Percentiles rank a stretch among this genome's conserved stretches.
Conservation (phyloP, 495 filamentous ascomycete species). For the Aspergillus panamensis region DNA sequence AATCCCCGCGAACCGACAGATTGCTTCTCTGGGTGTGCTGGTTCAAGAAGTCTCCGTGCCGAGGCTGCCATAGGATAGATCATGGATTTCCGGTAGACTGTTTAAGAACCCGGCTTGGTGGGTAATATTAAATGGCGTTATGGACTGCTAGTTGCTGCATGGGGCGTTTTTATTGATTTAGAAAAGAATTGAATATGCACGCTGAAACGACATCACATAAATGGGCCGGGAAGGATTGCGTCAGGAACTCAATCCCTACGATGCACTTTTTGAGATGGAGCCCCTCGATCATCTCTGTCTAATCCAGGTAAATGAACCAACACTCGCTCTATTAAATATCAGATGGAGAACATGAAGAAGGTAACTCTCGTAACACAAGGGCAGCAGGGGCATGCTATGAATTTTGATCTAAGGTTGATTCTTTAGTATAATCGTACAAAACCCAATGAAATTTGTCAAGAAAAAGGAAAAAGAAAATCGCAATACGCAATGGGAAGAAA, state of each 20-base stretch:
- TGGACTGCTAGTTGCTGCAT: neutral
- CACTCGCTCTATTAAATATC: no score
- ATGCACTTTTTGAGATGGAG: no score
- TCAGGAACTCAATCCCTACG: neutral
- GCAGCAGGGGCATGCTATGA: neutral
- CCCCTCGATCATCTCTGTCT: no score
- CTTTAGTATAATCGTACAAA: conserved; percentile 41
- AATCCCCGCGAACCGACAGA: conserved; percentile 51
- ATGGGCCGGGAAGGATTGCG: neutral
- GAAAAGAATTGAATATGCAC: neutral
- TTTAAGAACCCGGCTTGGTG: neutral
- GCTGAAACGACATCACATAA: neutral
- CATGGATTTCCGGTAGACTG: neutral
- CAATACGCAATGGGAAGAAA: conserved; percentile 19
- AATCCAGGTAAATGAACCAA: no score
- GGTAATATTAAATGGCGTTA: neutral
- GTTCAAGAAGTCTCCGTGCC: conserved; percentile 14
- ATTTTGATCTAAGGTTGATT: conserved; percentile 20
- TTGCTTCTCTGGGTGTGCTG: conserved; percentile 43
- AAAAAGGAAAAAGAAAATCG: conserved; percentile 20
- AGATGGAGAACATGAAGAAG: neutral
- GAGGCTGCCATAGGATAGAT: conserved; percentile 1
- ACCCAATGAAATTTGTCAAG: conserved; percentile 30
- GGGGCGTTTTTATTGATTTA: neutral
- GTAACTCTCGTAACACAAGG: neutral